phyloP scores from a whole-genome alignment of 2,329 filamentous ascomycete species.

The Leptographium wingfieldii region DNA sequence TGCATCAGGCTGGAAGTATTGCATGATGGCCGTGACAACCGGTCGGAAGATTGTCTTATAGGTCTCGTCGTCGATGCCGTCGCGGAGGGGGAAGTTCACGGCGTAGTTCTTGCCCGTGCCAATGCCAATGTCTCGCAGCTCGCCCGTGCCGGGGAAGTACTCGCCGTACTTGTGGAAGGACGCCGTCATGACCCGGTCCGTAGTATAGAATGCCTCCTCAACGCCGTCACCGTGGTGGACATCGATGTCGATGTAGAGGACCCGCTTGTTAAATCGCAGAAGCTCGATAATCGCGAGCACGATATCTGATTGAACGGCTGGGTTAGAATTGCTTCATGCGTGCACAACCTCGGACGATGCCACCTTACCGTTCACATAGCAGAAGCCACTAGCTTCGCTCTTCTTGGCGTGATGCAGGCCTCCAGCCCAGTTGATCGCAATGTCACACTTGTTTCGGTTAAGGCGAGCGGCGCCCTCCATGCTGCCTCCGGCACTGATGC shows the following conservation, averaged over 20 bases:
- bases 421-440: constrained; percentile 96
- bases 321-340: neutral
- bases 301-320: constrained; percentile 44
- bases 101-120: constrained; percentile 82
- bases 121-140: constrained; percentile 73
- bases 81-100: constrained; percentile 82
- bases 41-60: constrained; percentile 88
- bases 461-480: constrained; percentile 88
- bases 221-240: constrained; percentile 80
- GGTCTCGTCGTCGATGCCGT: constrained; percentile 79
- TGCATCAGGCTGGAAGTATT: constrained; percentile 77
- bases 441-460: constrained; percentile 84
- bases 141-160: constrained; percentile 88
- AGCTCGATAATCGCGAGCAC: constrained; percentile 91
- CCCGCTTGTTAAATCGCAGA: constrained; percentile 77
- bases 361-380: constrained; percentile 75
- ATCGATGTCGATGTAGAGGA: constrained; percentile 93
- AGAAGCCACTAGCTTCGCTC: constrained; percentile 90
- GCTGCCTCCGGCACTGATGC: constrained; percentile 84
- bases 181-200: constrained; percentile 78
- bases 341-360: neutral
- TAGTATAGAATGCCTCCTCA: constrained; percentile 75
- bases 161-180: constrained; percentile 95
- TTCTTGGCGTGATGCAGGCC: constrained; percentile 97
- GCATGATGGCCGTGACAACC: constrained; percentile 77